phyloP scores from a whole-genome alignment of 1,284 basidiomycete genomes.

The Fomitopsis schrenkii region DNA sequence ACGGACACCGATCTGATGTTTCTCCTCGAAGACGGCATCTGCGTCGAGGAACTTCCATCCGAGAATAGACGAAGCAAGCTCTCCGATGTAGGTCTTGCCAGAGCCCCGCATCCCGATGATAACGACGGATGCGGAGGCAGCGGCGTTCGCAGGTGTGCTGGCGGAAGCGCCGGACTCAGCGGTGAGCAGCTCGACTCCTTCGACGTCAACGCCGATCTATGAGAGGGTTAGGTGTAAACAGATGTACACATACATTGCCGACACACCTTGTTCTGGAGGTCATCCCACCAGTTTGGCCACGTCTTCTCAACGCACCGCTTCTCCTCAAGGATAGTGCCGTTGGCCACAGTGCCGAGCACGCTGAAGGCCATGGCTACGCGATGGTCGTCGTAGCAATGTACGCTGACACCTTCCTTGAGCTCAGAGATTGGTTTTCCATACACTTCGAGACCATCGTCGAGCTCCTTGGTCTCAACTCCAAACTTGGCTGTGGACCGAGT shows the following conservation, averaged over 20 bases:
- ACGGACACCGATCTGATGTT: slow-evolving; percentile 62
- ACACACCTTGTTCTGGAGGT: slow-evolving; percentile 85
- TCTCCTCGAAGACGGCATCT: slow-evolving; percentile 75
- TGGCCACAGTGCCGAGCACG: slow-evolving; percentile 76
- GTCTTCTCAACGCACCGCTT: slow-evolving; percentile 99
- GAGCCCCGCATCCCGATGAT: slow-evolving; percentile 97
- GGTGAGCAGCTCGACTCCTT: slow-evolving; percentile 74
- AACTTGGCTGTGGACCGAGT: slow-evolving; percentile 72
- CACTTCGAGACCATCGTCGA: slow-evolving; percentile 91
- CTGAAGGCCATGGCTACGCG: slow-evolving; percentile 99
- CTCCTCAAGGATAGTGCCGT: slow-evolving; percentile 85
- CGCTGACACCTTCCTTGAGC: slow-evolving; percentile 66
- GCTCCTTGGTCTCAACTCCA: slow-evolving; percentile 88
- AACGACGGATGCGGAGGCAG: slow-evolving; percentile 66
- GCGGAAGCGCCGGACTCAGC: slow-evolving; percentile 40
- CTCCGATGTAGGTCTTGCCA: slow-evolving; percentile 90
- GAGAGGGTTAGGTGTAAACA: slow-evolving; percentile 8
- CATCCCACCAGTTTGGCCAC: slow-evolving; percentile 99
- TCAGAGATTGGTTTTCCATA: slow-evolving; percentile 68
- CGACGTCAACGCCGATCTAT: slow-evolving; percentile 87
- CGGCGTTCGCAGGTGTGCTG: slow-evolving; percentile 34
- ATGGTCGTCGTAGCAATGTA: slow-evolving; percentile 98
- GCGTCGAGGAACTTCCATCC: slow-evolving; percentile 86
- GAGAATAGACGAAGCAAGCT: slow-evolving; percentile 72
- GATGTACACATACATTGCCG: neutral